These are phyloP conservation scores for Puya raimondii DNA, from an alignment of 176 grass and related monocot species.

Conservation along the genomic window DNA sequence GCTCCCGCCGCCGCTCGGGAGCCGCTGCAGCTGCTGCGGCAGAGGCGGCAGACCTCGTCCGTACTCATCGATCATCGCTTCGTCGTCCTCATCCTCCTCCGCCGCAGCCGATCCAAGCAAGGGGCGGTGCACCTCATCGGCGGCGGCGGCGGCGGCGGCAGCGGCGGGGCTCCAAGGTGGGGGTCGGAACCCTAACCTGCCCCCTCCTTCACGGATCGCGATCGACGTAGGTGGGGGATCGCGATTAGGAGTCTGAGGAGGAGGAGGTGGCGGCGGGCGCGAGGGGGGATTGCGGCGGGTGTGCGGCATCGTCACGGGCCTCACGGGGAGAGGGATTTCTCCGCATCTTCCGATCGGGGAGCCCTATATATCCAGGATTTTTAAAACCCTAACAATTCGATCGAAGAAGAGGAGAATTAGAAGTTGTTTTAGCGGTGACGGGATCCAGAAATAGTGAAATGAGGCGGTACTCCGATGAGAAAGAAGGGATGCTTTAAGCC, in stretches of 20 bases:
- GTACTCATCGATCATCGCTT: conserved; percentile 8
- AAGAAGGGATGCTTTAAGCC: background rate
- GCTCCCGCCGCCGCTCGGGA: conserved; percentile 25
- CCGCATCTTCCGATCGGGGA: conserved; percentile 12
- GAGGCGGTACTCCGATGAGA: background rate
- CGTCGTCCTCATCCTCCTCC: background rate
- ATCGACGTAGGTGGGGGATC: too few relatives aligned
- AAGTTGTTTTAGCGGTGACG: conserved; percentile 3
- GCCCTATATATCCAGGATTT: background rate
- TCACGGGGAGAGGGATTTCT: conserved; percentile 7
- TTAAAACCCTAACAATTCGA: conserved; percentile 10
- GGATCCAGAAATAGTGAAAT: background rate
- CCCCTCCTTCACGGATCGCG: too few relatives aligned
- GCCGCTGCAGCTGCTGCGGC: conserved; percentile 14
- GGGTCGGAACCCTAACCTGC: background rate
- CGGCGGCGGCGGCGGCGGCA: background rate
- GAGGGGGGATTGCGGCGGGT: background rate
- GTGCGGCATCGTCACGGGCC: conserved; percentile 18
- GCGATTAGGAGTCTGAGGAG: too few relatives aligned
- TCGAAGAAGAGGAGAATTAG: background rate
- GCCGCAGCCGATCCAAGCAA: conserved; percentile 5
- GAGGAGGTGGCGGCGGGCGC: background rate
- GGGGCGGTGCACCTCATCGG: conserved; percentile 6
- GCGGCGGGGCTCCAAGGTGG: too few relatives aligned
- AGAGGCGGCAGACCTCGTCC: background rate